A percentile compares a stretch with the other conserved stretches of the same genome.
phyloP scores from a whole-genome alignment of 805 yeast species.

The Wickerhamomyces kurtzmanii region DNA sequence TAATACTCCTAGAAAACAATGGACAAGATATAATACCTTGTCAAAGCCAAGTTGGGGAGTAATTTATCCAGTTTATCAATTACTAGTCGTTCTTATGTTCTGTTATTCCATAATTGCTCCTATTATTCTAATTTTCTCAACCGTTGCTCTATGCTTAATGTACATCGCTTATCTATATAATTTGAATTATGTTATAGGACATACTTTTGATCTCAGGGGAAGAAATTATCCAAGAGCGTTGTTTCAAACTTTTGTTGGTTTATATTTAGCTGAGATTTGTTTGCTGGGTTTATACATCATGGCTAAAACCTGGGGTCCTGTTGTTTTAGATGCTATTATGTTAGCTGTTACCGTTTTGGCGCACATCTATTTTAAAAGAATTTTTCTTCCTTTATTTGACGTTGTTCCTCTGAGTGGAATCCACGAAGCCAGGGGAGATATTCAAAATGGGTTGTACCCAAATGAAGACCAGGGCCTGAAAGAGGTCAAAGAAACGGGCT shows the following conservation, averaged over 20 bases:
- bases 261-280: conserved; percentile 65
- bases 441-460: conserved; percentile 42
- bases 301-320: conserved; percentile 72
- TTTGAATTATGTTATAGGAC: conserved; percentile 52
- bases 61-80: conserved; percentile 67
- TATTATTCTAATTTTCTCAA: conserved; percentile 56
- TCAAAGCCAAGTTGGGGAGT: conserved; percentile 74
- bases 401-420: conserved; percentile 58
- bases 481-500: conserved; percentile 46
- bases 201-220: conserved; percentile 57
- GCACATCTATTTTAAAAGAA: conserved; percentile 50
- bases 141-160: conserved; percentile 43
- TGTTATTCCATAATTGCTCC: conserved; percentile 78
- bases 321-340: conserved; percentile 57
- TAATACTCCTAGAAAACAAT: conserved; percentile 84
- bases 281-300: conserved; percentile 64
- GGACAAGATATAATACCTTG: conserved; percentile 64
- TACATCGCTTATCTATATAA: conserved; percentile 57
- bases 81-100: conserved; percentile 63
- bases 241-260: conserved; percentile 61
- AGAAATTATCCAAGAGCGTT: conserved; percentile 64
- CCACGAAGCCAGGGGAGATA: conserved; percentile 25
- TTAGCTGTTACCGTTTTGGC: conserved; percentile 46
- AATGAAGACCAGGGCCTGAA: conserved; percentile 51
- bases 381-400: conserved; percentile 55